A percentile compares a stretch with the other conserved stretches of the same genome.
Evolutionary conservation across 1,139 yeast species (phyloP).

Genomic region (Kluyveromyces marxianus): DNA sequence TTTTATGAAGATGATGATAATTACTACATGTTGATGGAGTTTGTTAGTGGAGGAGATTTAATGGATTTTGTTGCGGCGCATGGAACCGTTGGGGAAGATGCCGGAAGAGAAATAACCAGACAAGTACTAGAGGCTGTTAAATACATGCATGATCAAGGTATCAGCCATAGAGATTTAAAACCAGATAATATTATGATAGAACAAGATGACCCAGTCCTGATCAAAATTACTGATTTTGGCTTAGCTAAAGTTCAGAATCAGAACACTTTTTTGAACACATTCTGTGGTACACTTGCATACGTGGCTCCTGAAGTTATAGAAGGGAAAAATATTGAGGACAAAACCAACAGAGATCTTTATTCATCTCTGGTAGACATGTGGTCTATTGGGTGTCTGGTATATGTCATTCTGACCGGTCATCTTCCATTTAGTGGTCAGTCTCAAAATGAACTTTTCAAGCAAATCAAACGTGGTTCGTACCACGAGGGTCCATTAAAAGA

Average conservation of each 20-base stretch:
- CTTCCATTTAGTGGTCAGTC: slow-evolving; percentile 90
- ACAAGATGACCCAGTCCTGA: slow-evolving; percentile 81
- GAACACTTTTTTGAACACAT: slow-evolving; percentile 74
- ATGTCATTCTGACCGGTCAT: slow-evolving; percentile 85
- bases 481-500: slow-evolving; percentile 73
- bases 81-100: slow-evolving; percentile 87
- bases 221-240: slow-evolving; percentile 91
- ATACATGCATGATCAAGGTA: slow-evolving; percentile 82
- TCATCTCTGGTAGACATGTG: slow-evolving; percentile 90
- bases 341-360: slow-evolving; percentile 40
- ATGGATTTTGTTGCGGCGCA: slow-evolving; percentile 93
- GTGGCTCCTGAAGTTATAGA: slow-evolving; percentile 92
- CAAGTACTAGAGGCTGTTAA: slow-evolving; percentile 80
- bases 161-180: slow-evolving; percentile 87
- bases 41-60: slow-evolving; percentile 92
- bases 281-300: slow-evolving; percentile 85
- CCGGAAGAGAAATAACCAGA: slow-evolving; percentile 74
- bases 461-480: slow-evolving; percentile 69
- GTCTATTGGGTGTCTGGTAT: slow-evolving; percentile 89
- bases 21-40: slow-evolving; percentile 89
- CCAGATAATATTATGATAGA: slow-evolving; percentile 89
- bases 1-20: slow-evolving; percentile 76
- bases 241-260: slow-evolving; percentile 74
- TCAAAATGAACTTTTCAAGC: slow-evolving; percentile 73
- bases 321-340: slow-evolving; percentile 41